Evolutionary conservation across 2,329 filamentous ascomycete species (phyloP).

Genomic region (Furcasterigmium sp.): DNA sequence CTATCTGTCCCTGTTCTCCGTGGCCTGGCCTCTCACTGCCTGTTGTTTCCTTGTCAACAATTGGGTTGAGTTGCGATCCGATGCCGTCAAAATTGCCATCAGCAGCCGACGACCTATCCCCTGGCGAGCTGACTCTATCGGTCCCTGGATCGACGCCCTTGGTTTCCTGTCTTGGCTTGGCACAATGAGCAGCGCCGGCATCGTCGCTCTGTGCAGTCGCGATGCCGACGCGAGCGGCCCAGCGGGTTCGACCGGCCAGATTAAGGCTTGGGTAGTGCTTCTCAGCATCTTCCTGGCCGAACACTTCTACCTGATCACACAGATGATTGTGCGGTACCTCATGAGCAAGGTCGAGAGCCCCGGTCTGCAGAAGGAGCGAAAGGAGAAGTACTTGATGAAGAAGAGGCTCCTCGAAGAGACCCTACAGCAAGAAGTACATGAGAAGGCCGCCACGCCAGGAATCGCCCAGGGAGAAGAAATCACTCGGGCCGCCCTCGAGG

Average conservation of each 20-base stretch:
- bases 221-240: slow-evolving; percentile 61
- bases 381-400: slow-evolving; percentile 74
- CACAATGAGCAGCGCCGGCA: slow-evolving; percentile 77
- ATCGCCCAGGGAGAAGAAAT: slow-evolving; percentile 55
- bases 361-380: slow-evolving; percentile 77
- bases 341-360: slow-evolving; percentile 80
- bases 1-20: slow-evolving; percentile 86
- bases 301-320: slow-evolving; percentile 79
- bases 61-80: slow-evolving; percentile 89
- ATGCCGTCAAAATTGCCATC: slow-evolving; percentile 89
- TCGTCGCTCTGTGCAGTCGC: slow-evolving; percentile 91
- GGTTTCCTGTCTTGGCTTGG: slow-evolving; percentile 93
- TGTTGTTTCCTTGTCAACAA: slow-evolving; percentile 90
- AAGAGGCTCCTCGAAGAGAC: slow-evolving; percentile 75
- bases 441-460: slow-evolving; percentile 39
- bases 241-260: slow-evolving; percentile 60
- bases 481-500: slow-evolving; percentile 60
- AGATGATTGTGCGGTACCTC: slow-evolving; percentile 65
- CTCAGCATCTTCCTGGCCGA: slow-evolving; percentile 81
- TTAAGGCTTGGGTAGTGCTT: slow-evolving; percentile 76
- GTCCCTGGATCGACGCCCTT: slow-evolving; percentile 82
- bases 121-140: slow-evolving; percentile 87
- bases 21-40: slow-evolving; percentile 90
- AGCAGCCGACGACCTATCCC: slow-evolving; percentile 87
- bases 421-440: slow-evolving; percentile 51